phyloP scores from a whole-genome alignment of 768 basidiomycete species.

The Suillus decipiens region DNA sequence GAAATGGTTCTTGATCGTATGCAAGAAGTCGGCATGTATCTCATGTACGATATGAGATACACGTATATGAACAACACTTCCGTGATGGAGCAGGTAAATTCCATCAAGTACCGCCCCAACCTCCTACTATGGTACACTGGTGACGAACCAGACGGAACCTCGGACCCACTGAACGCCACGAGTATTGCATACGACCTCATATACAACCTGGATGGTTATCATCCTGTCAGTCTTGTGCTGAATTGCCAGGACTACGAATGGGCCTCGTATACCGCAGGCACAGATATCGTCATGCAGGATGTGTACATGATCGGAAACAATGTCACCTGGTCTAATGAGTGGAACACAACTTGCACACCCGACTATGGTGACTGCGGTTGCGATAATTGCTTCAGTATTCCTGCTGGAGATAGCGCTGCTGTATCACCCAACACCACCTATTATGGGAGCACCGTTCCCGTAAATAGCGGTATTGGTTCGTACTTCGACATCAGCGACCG shows the following conservation, averaged over 20 bases:
- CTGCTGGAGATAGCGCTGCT: constrained; percentile 41
- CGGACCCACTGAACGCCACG: constrained; percentile 63
- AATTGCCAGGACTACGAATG: constrained; percentile 72
- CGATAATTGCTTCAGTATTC: constrained; percentile 53
- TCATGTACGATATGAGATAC: constrained; percentile 85
- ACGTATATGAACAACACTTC: constrained; percentile 65
- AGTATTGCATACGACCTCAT: constrained; percentile 54
- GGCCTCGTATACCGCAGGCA: constrained; percentile 55
- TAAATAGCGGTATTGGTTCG: constrained; percentile 31
- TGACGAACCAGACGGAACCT: constrained; percentile 74
- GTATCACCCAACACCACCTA: constrained; percentile 30
- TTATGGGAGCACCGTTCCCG: constrained; percentile 22
- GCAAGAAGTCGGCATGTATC: constrained; percentile 67
- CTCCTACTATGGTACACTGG: constrained; percentile 75
- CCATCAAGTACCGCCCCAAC: constrained; percentile 65
- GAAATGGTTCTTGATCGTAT: constrained; percentile 65
- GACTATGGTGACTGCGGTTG: constrained; percentile 77
- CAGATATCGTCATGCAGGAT: constrained; percentile 75
- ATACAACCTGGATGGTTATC: constrained; percentile 62
- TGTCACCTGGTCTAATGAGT: constrained; percentile 59
- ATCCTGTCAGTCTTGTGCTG: constrained; percentile 64
- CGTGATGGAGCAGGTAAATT: constrained; percentile 68
- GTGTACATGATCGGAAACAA: constrained; percentile 54
- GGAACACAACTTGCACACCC: constrained; percentile 61
- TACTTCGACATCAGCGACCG: constrained; percentile 70